Base-by-base conservation (phyloP, 1,139 yeast species). In the Pichia sp. region DNA sequence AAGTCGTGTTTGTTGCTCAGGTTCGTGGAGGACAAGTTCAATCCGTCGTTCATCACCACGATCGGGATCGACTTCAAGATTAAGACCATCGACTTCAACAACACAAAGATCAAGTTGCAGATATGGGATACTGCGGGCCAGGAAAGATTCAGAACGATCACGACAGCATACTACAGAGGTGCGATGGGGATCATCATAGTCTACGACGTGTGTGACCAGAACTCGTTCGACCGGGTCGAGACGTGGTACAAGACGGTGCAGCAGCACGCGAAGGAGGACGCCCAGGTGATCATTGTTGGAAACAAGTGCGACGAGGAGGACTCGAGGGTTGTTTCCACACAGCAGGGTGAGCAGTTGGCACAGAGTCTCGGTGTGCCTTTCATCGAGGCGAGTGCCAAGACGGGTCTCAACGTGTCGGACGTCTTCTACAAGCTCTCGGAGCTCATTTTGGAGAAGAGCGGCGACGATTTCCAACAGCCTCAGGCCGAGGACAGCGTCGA, bases 101-200 rank as follows among this genome's bases (percentile, higher is more conserved):
- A 96, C 57, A 88, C 89, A 73, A 85, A 87, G 64, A 88, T 95
- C 72, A 93, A 93, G 75, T 80, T 93, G 68, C 99, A 93, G 72
- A 90, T 93, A 46, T 93, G 99, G 99, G 99, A 93, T 72, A 93
- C 99, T 43, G 99, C 99, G 6, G 99, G 99, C 31, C 99, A 93
- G 75, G 99, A 93, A 73, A 81, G 99, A 66, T 93, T 93, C 79
- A 84, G 97, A 77, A 93, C 99, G 54, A 93, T 93, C 72, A 93
- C 99, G 50, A 90, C 98, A 23, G 97, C 99, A 8, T 93, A 95
- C 74, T 93, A 95, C 75, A 84, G 99, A 72, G 97, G 98, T 55
- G 99, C 99, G 57, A 90, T 90, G 95, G 99, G 99, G 60, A 93
- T 95, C 70, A 84, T 93, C 57, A 82, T 93, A 64, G 96, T 93